Percentiles rank a stretch among this genome's conserved stretches.
phyloP scores from a whole-genome alignment of 495 filamentous ascomycete genomes.

The Aspergillus kassunensis region DNA sequence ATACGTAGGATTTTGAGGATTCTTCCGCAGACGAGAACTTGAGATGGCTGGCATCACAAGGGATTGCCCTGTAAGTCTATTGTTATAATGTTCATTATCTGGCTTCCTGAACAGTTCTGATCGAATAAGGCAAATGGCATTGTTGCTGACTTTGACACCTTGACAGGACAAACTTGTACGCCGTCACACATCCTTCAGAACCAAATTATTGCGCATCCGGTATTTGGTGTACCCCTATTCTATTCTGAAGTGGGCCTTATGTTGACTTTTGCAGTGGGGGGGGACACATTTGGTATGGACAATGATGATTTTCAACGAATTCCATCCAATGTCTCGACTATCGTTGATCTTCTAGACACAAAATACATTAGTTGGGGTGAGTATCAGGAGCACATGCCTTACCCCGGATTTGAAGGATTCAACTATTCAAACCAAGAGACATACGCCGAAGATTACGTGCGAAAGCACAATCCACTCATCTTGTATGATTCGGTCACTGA shows the following conservation, averaged over 20 bases:
- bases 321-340: slow-evolving; percentile 59
- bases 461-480: slow-evolving; percentile 70
- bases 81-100: too few species aligned
- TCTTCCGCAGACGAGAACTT: slow-evolving; percentile 49
- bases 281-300: slow-evolving; percentile 67
- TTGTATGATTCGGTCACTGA: slow-evolving; percentile 56
- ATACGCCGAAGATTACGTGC: slow-evolving; percentile 63
- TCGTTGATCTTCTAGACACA: slow-evolving; percentile 67
- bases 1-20: slow-evolving; percentile 52
- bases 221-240: too few species aligned
- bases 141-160: too few species aligned
- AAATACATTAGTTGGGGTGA: slow-evolving; percentile 64
- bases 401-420: slow-evolving; percentile 60
- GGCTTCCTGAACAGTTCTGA: too few species aligned
- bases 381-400: slow-evolving; percentile 68
- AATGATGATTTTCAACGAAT: slow-evolving; percentile 57
- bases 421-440: slow-evolving; percentile 51
- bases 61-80: slow-evolving; percentile 53
- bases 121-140: too few species aligned
- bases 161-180: slow-evolving; percentile 56
- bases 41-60: slow-evolving; percentile 54
- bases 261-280: slow-evolving; percentile 54
- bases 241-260: too few species aligned
- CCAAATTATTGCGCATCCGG: slow-evolving; percentile 71
- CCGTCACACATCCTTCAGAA: slow-evolving; percentile 62